These are phyloP conservation scores for Stephanocyclus meneghinianus DNA, from an alignment of 352 stramenopile genomes.

Conservation along the genomic window DNA sequence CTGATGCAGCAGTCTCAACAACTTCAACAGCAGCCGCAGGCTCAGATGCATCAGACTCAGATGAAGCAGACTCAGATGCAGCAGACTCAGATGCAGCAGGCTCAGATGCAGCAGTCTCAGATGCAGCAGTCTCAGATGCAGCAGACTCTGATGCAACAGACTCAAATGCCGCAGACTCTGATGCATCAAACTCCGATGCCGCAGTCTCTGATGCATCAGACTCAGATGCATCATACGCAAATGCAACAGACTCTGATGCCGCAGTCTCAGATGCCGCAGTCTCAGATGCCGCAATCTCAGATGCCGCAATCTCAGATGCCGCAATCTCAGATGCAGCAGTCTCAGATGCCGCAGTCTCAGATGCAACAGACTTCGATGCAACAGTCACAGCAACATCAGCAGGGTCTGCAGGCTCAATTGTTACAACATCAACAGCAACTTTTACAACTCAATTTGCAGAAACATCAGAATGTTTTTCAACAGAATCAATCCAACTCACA, in stretches of 20 bases:
- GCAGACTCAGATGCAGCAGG: neutral
- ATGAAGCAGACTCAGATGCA: neutral
- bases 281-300: neutral
- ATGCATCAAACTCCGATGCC: neutral
- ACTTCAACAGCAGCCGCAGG: neutral
- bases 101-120: neutral
- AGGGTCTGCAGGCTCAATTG: neutral
- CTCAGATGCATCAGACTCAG: neutral
- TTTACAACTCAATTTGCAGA: conserved; percentile 1
- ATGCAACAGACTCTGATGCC: neutral
- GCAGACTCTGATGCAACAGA: neutral
- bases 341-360: neutral
- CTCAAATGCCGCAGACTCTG: neutral
- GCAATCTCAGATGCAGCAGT: too few species aligned
- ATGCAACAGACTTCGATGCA: neutral
- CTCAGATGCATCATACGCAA: neutral
- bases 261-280: neutral
- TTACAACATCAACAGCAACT: neutral
- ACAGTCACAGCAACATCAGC: conserved; percentile 1
- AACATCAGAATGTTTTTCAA: neutral
- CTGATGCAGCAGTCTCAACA: neutral
- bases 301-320: neutral
- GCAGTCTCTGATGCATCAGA: neutral
- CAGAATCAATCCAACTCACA: neutral
- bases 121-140: neutral